Percentiles rank a stretch among this genome's conserved stretches.
phyloP scores from a whole-genome alignment of 2,329 filamentous ascomycete species.

The Pseudocercospora musae region DNA sequence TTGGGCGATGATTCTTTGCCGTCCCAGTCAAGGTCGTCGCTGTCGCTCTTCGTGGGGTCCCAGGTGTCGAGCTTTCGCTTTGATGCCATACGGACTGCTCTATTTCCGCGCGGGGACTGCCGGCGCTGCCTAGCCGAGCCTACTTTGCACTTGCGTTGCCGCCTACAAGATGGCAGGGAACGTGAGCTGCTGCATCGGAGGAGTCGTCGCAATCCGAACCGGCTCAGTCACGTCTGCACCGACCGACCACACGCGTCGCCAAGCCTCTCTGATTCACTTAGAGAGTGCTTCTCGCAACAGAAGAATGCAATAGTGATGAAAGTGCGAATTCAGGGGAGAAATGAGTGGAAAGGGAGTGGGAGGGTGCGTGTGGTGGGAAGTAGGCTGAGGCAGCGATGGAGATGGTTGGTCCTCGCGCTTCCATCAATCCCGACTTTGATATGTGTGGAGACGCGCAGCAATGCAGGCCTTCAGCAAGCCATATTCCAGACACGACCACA shows the following conservation, averaged over 20 bases:
- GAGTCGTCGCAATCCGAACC: neutral
- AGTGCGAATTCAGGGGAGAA: neutral
- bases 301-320: neutral
- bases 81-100: conserved; percentile 11
- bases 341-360: neutral
- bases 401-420: neutral
- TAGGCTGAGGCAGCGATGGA: neutral
- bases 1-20: conserved; percentile 23
- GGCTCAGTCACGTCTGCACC: neutral
- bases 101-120: neutral
- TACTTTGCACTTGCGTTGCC: neutral
- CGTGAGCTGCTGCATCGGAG: neutral
- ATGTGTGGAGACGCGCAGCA: neutral
- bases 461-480: neutral
- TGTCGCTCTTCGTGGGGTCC: conserved; percentile 37
- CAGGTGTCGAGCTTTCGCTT: conserved; percentile 41
- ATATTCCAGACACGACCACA: neutral
- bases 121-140: conserved; percentile 2
- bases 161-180: neutral
- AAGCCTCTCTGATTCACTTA: neutral
- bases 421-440: neutral
- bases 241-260: neutral
- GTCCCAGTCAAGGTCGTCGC: conserved; percentile 38
- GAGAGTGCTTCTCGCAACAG: neutral
- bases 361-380: neutral